Conservation (phyloP, 371 early-diverging fungal species). For the Funneliformis caledonium region DNA sequence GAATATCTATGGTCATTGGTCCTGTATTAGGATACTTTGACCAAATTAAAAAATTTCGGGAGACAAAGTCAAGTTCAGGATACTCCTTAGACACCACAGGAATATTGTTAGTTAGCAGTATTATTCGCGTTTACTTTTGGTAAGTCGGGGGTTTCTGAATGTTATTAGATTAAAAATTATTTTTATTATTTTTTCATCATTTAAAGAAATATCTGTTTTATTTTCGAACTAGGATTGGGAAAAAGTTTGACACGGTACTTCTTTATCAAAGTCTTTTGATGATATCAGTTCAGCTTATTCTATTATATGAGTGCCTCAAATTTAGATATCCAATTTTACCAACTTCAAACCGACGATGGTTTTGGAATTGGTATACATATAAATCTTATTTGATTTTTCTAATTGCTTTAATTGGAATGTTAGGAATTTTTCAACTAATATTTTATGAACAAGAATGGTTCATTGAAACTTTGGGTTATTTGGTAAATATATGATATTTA, state of each 20-base stretch:
- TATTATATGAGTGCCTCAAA: slow-evolving; percentile 54
- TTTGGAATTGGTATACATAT: slow-evolving; percentile 40
- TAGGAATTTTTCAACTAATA: slow-evolving; percentile 47
- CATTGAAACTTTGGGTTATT: slow-evolving; percentile 49
- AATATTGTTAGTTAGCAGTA: slow-evolving; percentile 53
- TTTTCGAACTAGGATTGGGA: slow-evolving; percentile 50
- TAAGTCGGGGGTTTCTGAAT: slow-evolving; percentile 38
- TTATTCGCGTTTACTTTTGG: slow-evolving; percentile 66
- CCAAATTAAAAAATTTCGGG: slow-evolving; percentile 31
- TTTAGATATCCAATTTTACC: slow-evolving; percentile 42
- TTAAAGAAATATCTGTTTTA: background rate
- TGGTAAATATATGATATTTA: slow-evolving; percentile 9
- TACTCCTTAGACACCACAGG: slow-evolving; percentile 53
- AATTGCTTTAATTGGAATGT: slow-evolving; percentile 47
- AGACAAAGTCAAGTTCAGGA: slow-evolving; percentile 42
- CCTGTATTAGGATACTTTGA: slow-evolving; percentile 42
- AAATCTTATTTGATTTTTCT: slow-evolving; percentile 53
- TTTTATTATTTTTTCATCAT: slow-evolving; percentile 1
- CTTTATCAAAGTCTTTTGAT: slow-evolving; percentile 65
- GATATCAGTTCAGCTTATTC: slow-evolving; percentile 59
- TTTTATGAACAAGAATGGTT: slow-evolving; percentile 45
- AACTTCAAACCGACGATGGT: slow-evolving; percentile 31
- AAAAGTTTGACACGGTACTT: slow-evolving; percentile 62
- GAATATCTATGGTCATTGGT: slow-evolving; percentile 42
- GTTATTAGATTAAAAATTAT: background rate